Conservation (phyloP, 2,329 filamentous ascomycete species). For the Microascus cirrosus region DNA sequence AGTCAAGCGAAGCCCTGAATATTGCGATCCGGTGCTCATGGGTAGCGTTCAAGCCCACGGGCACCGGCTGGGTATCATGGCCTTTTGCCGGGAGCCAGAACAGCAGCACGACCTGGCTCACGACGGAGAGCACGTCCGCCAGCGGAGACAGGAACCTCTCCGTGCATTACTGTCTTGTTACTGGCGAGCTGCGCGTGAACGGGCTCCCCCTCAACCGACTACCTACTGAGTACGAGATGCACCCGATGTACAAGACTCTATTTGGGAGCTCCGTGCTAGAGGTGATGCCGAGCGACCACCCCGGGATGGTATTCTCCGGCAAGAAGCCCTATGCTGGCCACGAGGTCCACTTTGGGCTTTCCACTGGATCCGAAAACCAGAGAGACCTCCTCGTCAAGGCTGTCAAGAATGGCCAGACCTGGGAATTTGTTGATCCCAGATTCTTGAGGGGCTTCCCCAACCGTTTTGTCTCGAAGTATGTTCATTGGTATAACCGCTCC, state of each 20-base stretch:
- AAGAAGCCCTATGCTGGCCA: slow-evolving; percentile 18
- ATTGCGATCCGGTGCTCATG: background rate
- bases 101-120: background rate
- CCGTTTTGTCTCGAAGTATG: slow-evolving; percentile 23
- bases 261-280: slow-evolving; percentile 31
- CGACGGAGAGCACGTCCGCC: background rate
- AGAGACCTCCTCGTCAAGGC: slow-evolving; percentile 21
- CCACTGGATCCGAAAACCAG: background rate
- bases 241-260: slow-evolving; percentile 26
- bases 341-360: slow-evolving; percentile 22
- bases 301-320: slow-evolving; percentile 28
- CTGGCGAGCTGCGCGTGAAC: slow-evolving; percentile 38
- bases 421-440: slow-evolving; percentile 20
- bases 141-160: slow-evolving; percentile 6
- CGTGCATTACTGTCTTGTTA: slow-evolving; percentile 38
- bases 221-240: slow-evolving; percentile 27
- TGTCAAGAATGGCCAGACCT: slow-evolving; percentile 1
- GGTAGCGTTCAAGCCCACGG: background rate
- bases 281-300: slow-evolving; percentile 24
- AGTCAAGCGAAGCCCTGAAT: background rate
- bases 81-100: background rate
- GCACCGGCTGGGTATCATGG: background rate
- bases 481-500: slow-evolving; percentile 33
- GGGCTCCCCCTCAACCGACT: slow-evolving; percentile 35
- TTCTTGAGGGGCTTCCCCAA: slow-evolving; percentile 19